Percentiles rank a stretch among this genome's conserved stretches.
phyloP scores from a whole-genome alignment of 2,329 filamentous ascomycete species.

The Orbilia javanica region DNA sequence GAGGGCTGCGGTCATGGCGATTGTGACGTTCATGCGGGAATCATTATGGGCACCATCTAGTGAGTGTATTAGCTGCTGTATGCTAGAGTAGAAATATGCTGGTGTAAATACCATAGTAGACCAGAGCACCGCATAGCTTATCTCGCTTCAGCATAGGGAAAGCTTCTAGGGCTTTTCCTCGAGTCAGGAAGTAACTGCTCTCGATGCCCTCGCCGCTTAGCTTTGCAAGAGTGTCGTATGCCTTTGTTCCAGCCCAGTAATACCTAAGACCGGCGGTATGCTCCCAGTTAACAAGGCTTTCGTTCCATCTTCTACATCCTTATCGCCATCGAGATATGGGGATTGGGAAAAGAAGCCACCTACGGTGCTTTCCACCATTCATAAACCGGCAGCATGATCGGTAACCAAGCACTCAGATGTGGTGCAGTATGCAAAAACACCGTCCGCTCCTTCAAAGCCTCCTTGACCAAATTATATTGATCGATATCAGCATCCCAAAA shows the following conservation, averaged over 20 bases:
- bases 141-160: conserved; percentile 90
- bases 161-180: conserved; percentile 85
- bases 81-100: background rate
- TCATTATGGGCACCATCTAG: conserved; percentile 88
- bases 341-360: conserved; percentile 4
- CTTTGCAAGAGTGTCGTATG: conserved; percentile 82
- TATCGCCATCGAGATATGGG: background rate
- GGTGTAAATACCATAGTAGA: conserved; percentile 77
- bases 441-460: conserved; percentile 79
- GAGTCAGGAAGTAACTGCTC: conserved; percentile 87
- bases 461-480: conserved; percentile 78
- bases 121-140: conserved; percentile 81
- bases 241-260: conserved; percentile 82
- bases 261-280: conserved; percentile 66
- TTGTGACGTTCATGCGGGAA: conserved; percentile 89
- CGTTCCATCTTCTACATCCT: background rate
- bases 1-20: conserved; percentile 88
- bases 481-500: conserved; percentile 81
- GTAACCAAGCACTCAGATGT: conserved; percentile 79
- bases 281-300: background rate
- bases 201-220: conserved; percentile 84
- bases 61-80: conserved; percentile 60
- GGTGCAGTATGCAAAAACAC: conserved; percentile 81
- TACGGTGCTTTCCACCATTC: conserved; percentile 80
- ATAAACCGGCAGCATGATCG: conserved; percentile 80